phyloP scores from a whole-genome alignment of 108 stramenopile species.

The Fragilaria radians region DNA sequence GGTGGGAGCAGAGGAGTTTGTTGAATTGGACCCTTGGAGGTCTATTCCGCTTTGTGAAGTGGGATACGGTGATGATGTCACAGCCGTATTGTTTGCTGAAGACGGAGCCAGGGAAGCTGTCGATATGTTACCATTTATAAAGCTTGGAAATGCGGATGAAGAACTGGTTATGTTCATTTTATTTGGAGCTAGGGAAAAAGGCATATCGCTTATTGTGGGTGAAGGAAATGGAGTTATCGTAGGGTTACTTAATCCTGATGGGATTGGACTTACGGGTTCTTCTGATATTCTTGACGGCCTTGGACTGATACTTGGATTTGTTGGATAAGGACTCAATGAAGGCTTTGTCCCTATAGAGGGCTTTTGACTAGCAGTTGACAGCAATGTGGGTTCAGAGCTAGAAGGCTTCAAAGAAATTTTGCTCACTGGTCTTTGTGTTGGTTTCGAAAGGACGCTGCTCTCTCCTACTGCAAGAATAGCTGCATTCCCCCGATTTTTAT shows the following conservation, averaged over 20 bases:
- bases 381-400: neutral
- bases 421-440: neutral
- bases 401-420: neutral
- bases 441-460: neutral
- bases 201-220: neutral
- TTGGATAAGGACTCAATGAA: neutral
- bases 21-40: neutral
- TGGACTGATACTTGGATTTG: neutral
- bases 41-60: neutral
- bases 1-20: neutral
- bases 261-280: neutral
- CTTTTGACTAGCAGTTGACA: neutral
- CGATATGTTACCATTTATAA: neutral
- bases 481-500: neutral
- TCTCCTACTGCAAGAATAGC: neutral
- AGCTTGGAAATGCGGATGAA: neutral
- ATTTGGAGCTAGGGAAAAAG: neutral
- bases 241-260: neutral
- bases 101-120: slow-evolving; percentile 3
- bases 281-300: neutral
- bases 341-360: neutral
- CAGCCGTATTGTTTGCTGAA: neutral
- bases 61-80: neutral
- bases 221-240: neutral
- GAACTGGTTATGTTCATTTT: neutral